phyloP scores from a whole-genome alignment of 352 stramenopile species.

The Globisporangium perplexum region DNA sequence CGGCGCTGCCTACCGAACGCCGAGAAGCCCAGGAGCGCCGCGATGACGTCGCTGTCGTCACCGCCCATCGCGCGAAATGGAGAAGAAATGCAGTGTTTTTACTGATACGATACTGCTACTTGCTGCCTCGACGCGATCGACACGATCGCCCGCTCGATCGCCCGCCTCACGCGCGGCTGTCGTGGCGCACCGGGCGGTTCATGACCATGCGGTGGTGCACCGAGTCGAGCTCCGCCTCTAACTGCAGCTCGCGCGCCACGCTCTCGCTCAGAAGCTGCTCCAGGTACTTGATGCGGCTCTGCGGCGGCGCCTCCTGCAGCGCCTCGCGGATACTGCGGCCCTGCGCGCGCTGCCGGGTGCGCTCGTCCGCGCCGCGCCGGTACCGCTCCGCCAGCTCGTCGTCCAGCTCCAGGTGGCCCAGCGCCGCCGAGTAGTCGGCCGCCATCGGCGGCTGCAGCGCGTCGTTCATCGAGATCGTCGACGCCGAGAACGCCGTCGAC shows the following conservation, averaged over 20 bases:
- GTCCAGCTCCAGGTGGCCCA: constrained; percentile 25
- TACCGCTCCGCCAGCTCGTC: constrained; percentile 49
- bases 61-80: neutral
- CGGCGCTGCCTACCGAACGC: constrained; percentile 37
- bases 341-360: constrained; percentile 71
- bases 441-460: constrained; percentile 18
- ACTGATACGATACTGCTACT: no score
- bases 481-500: constrained; percentile 21
- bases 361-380: constrained; percentile 55
- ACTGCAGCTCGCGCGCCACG: constrained; percentile 74
- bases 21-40: constrained; percentile 51
- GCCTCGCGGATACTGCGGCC: constrained; percentile 74
- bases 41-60: constrained; percentile 14
- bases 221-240: constrained; percentile 75
- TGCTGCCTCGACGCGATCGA: no score
- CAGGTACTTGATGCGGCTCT: constrained; percentile 85
- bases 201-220: constrained; percentile 38
- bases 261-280: constrained; percentile 82
- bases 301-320: constrained; percentile 64
- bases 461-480: constrained; percentile 22
- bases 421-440: constrained; percentile 20
- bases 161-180: constrained; percentile 9
- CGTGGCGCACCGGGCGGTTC: constrained; percentile 10
- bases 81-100: neutral
- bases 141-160: no score